Evolutionary conservation across 2,329 filamentous ascomycete genomes (phyloP).

Genomic region (Dactylellina cionopaga): DNA sequence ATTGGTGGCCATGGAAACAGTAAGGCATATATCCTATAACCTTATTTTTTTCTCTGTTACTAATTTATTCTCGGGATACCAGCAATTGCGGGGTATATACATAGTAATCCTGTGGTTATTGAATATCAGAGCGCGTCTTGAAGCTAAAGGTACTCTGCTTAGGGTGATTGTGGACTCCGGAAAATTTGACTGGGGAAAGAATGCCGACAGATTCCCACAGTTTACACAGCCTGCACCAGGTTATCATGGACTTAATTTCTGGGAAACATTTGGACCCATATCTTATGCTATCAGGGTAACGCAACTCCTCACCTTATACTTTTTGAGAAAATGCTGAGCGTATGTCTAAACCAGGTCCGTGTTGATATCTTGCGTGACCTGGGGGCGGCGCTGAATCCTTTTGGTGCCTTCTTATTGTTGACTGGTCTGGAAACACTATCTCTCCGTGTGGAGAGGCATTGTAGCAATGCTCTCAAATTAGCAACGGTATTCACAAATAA

Average conservation of each 20-base stretch:
- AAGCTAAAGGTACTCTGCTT: slow-evolving; percentile 55
- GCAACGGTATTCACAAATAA: slow-evolving; percentile 65
- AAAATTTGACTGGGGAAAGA: slow-evolving; percentile 91
- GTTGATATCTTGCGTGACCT: slow-evolving; percentile 92
- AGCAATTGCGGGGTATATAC: slow-evolving; percentile 30
- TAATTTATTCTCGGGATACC: neutral
- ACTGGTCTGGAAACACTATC: slow-evolving; percentile 90
- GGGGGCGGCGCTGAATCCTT: slow-evolving; percentile 84
- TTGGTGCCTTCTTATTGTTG: slow-evolving; percentile 89
- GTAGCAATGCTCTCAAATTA: slow-evolving; percentile 80
- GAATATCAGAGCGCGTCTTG: neutral
- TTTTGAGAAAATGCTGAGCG: neutral
- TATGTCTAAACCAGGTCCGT: slow-evolving; percentile 63
- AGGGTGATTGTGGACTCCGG: slow-evolving; percentile 87
- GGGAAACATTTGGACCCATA: slow-evolving; percentile 85
- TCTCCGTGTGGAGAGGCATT: slow-evolving; percentile 85
- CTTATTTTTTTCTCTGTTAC: neutral
- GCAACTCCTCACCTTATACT: neutral
- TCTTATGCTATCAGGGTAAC: slow-evolving; percentile 81
- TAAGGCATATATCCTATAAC: slow-evolving; percentile 57
- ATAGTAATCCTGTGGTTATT: neutral
- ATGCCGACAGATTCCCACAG: slow-evolving; percentile 86
- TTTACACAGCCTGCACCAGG: slow-evolving; percentile 88
- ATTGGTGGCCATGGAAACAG: slow-evolving; percentile 96
- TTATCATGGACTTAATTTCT: slow-evolving; percentile 94